Base-by-base conservation (phyloP, 768 basidiomycete species). In the Lactarius hatsudake region DNA sequence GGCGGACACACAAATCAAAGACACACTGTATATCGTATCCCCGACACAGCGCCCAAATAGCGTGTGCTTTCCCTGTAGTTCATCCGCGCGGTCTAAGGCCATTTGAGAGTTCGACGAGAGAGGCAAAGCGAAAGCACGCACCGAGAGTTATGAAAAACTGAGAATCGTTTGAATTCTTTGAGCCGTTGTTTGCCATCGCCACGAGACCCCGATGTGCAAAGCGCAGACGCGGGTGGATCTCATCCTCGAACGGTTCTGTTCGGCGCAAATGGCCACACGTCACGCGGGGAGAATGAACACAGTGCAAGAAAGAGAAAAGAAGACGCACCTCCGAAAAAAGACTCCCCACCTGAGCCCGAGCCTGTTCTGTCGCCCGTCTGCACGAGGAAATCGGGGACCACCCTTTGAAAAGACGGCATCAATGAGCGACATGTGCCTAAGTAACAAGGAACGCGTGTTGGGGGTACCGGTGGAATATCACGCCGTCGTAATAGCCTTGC, bases 291-390 rank as follows among this genome's bases (percentile, higher is more conserved):
- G 69, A 38, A 23, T 58, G 10, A 45, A 43, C 55, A 28, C 20
- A 10, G 20, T 30, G 32, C 15, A 15, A 36, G 17, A 17, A n/a
- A 5, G 43, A 32, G 26, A 26, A 10, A 48, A 53, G 13, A 13
- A 51, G 51, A 75, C 79, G 69, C 68, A 82, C 94, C 94, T 76
- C 96, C 96, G 71, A 92, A 98, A 76, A 97, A 92, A 1, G 94
- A 96, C 75, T 98, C 96, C 70, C 97, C 96, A 8, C 95, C 94
- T 0, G 79, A 87, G 2, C 97, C 97, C 0, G 93, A 93, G 1
- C 94, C 94, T 0, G 94, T 94, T 71, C 83, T 88, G 75, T 98
- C 96, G n/a, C 96, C 96, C 2, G 95, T 95, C 76, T 98, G 97
- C 0, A 97, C 91, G 54, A 98, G 86, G 76, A 98, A 97, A 20